Base-by-base conservation (phyloP, 2,329 filamentous ascomycete genomes). In the Cercospora janseana region DNA sequence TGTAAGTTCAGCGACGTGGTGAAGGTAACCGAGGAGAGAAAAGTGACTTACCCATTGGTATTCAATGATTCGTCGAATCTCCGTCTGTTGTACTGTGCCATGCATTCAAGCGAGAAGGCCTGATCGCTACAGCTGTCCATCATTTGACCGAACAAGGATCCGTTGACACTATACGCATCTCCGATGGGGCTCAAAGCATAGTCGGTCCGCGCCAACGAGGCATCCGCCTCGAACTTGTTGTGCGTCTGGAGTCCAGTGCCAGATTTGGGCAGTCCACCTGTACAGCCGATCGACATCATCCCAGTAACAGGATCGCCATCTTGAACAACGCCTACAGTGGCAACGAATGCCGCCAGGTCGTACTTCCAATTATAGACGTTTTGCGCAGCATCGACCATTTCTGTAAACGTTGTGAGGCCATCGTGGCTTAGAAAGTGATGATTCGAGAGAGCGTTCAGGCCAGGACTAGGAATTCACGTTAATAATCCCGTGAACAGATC, bases 331-430 rank as follows among this genome's bases (percentile, higher is more conserved):
- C 69, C 70, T 4, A 72, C 63, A 6, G 65, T 60, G 6, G 72
- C 70, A 8, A 74, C 64, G n/a, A 71, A 57, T 26, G 63, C 61
- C 6, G 71, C 66, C 13, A 73, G 63, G 50, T 72, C 70, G 46
- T 70, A 72, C 46, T 64, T 69, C 15, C 74, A 66, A 34, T 74
- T 74, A 61, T 72, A 74, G 16, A 74, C 54, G 41, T 74, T 73
- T 55, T 74, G 71, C 38, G 71, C 67, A 18, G 70, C 70, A 49
- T 72, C 70, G 31, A 74, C 69, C 18, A 74, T 64, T 59, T 74
- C 71, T 32, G 61, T 64, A 43, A 28, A 54, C 24, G 63, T 73
- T 13, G 65, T 66, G 41, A 75, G 66, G 26, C 71, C 72, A 45
- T 74, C 71, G 27, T 66, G 69, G 21, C 70, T 64, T 6, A 73